These are phyloP conservation scores for Collybiopsis confluens DNA, from an alignment of 768 basidiomycete genomes.

Conservation along the genomic window DNA sequence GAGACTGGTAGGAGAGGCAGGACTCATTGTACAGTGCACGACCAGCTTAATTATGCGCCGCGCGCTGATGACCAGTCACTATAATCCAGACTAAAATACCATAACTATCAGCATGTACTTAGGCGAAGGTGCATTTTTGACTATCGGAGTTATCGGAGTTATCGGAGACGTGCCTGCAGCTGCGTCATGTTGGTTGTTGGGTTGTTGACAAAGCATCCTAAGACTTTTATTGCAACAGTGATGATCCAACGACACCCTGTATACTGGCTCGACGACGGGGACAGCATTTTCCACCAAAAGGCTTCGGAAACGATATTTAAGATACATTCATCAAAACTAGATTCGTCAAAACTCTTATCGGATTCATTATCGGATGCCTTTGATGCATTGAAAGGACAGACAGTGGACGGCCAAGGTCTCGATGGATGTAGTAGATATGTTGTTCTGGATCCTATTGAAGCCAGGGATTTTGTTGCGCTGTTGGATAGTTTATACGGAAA, in stretches of 20 bases:
- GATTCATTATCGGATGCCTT: not conserved
- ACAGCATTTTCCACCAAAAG: conserved; percentile 38
- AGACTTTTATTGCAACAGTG: too few relatives aligned
- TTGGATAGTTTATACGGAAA: conserved; percentile 69
- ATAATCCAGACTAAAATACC: too few relatives aligned
- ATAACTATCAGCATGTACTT: too few relatives aligned
- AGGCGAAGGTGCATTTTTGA: too few relatives aligned
- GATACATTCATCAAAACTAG: conserved; percentile 54
- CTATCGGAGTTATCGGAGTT: too few relatives aligned
- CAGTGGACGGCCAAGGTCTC: conserved; percentile 2
- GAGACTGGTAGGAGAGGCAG: too few relatives aligned
- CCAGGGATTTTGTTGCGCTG: conserved; percentile 50
- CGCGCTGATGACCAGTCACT: too few relatives aligned
- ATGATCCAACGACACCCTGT: conserved; percentile 31
- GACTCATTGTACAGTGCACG: too few relatives aligned
- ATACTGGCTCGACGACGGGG: conserved; percentile 70
- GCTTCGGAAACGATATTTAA: conserved; percentile 40
- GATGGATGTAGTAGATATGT: conserved; percentile 14
- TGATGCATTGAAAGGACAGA: not conserved
- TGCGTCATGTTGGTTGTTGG: too few relatives aligned
- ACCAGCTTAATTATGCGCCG: too few relatives aligned
- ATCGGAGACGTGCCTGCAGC: too few relatives aligned
- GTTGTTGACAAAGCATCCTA: not conserved
- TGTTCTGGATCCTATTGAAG: conserved; percentile 33
- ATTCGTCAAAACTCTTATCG: conserved; percentile 18